Evolutionary conservation across 1,139 yeast species (phyloP).

Genomic region (Lodderomyces oxycetoniae): DNA sequence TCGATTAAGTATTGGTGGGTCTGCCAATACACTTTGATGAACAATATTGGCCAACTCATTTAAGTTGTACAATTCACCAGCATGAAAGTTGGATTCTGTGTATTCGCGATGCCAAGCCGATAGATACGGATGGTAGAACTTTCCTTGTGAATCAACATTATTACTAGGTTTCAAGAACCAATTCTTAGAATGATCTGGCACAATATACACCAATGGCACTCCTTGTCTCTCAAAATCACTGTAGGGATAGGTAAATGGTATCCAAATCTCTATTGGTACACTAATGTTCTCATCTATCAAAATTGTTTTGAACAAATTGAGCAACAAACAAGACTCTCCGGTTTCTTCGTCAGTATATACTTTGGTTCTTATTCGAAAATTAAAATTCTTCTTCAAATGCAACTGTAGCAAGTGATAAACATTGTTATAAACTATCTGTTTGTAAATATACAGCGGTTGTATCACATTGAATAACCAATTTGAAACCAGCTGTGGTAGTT

Average conservation of each 20-base stretch:
- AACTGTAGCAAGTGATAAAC: slow-evolving; percentile 49
- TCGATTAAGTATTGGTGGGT: slow-evolving; percentile 24
- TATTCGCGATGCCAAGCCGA: slow-evolving; percentile 48
- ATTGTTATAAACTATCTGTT: slow-evolving; percentile 56
- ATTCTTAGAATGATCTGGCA: slow-evolving; percentile 42
- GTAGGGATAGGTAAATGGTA: slow-evolving; percentile 67
- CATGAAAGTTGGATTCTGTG: slow-evolving; percentile 1
- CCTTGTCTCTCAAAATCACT: slow-evolving; percentile 23
- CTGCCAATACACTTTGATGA: slow-evolving; percentile 35
- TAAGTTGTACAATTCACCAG: slow-evolving; percentile 32
- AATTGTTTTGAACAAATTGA: slow-evolving; percentile 61
- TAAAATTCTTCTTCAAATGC: slow-evolving; percentile 33
- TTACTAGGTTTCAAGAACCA: slow-evolving; percentile 52
- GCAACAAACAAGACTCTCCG: slow-evolving; percentile 57
- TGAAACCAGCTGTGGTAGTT: slow-evolving; percentile 33
- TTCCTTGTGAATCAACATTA: slow-evolving; percentile 69
- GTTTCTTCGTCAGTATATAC: slow-evolving; percentile 53
- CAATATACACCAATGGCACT: slow-evolving; percentile 61
- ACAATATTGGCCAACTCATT: slow-evolving; percentile 34
- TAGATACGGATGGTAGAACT: slow-evolving; percentile 65
- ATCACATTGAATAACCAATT: slow-evolving; percentile 43
- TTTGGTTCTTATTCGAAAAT: slow-evolving; percentile 63
- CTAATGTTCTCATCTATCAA: slow-evolving; percentile 28
- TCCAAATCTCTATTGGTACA: slow-evolving; percentile 72
- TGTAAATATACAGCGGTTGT: slow-evolving; percentile 50